Conservation (phyloP, 495 filamentous ascomycete species). For the Tuber aestivum region DNA sequence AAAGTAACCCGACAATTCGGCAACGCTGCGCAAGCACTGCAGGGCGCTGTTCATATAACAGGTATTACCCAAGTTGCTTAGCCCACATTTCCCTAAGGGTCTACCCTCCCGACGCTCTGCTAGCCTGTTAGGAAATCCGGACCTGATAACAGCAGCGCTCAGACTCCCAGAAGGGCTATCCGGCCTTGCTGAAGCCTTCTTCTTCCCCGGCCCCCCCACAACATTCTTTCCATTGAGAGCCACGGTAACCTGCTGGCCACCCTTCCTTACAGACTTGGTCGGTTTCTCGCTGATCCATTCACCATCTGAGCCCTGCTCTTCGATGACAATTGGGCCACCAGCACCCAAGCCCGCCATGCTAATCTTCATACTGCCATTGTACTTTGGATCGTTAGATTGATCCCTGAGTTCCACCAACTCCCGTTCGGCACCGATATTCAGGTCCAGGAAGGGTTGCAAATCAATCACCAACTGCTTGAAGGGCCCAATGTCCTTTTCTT, state of each 20-base stretch:
- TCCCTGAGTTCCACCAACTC: constrained; percentile 66
- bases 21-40: constrained; percentile 84
- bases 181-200: constrained; percentile 43
- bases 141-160: constrained; percentile 57
- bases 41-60: constrained; percentile 99
- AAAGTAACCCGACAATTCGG: constrained; percentile 89
- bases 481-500: constrained; percentile 44
- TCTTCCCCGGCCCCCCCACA: constrained; percentile 21
- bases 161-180: constrained; percentile 48
- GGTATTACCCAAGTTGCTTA: constrained; percentile 89
- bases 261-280: constrained; percentile 39
- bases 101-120: constrained; percentile 58
- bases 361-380: constrained; percentile 65
- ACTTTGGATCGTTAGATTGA: constrained; percentile 66
- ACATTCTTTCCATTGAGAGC: constrained; percentile 40
- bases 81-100: constrained; percentile 65
- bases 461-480: constrained; percentile 68
- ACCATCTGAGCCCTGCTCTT: constrained; percentile 62
- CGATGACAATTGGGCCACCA: constrained; percentile 66
- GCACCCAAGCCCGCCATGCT: constrained; percentile 58
- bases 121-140: constrained; percentile 53
- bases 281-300: constrained; percentile 59
- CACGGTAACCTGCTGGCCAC: constrained; percentile 43
- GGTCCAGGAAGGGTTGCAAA: constrained; percentile 59
- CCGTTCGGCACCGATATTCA: constrained; percentile 62